Base-by-base conservation (phyloP, 192 early-diverging fungal species). In the Piromyces sp. region DNA sequence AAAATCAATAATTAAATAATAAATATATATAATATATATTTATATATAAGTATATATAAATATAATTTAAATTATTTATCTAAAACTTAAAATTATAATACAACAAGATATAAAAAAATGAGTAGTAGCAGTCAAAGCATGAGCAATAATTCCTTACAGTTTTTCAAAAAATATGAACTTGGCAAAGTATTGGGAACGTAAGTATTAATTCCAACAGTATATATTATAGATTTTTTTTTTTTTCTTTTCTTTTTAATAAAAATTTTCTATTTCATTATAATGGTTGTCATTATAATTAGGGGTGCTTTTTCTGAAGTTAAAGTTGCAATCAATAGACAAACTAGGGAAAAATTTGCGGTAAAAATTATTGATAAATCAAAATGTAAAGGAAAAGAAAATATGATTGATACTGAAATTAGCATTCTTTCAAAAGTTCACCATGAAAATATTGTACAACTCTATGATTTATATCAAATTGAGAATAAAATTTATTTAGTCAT, bases 341-440 rank as follows among this genome's bases (percentile, higher is more conserved):
- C 93, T n/a, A 90, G 92, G 19, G 90, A 93, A 33, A 88, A 91
- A 36, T 95, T 95, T 30, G 97, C 97, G 1, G 89, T 96, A 83
- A 98, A 98, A 85, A 91, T 98, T 51, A 97, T 98, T 85, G 91
- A 91, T 85, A 97, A 97, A 85, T 89, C 90, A 81, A 89, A 92
- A 7, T 92, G 96, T 82, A 91, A 85, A 30, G 93, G 92, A 40
- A 92, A 96, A 82, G 95, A 93, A 82, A 89, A 93, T 58, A 94
- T 98, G 94, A 95, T 98, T 13, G 83, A 93, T 78, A 94, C 94
- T 85, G 97, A 98, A 86, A 95, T 98, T 85, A 88, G 94, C 36
- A 93, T 97, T 30, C 88, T 98, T 84, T 89, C 91, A 80, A 89
- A 88, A 80, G 85, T 98, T 29, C 89, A 93, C 82, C 95, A 97